phyloP scores from a whole-genome alignment of 2,329 filamentous ascomycete genomes.

The Niveomyces coronatus region DNA sequence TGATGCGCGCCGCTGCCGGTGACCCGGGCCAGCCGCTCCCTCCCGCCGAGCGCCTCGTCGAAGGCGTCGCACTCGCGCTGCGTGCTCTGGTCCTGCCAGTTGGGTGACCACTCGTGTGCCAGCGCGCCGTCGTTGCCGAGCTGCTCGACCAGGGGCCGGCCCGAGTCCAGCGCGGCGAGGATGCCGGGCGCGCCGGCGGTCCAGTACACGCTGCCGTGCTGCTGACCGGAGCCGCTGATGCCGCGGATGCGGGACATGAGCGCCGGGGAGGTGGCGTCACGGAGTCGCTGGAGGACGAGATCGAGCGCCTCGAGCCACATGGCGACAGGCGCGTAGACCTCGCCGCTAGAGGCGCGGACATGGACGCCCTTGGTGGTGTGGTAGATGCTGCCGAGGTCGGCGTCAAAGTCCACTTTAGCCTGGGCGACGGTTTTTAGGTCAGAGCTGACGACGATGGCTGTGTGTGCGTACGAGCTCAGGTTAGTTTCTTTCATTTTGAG shows the following conservation, averaged over 20 bases:
- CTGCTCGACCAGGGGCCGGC: slow-evolving; percentile 59
- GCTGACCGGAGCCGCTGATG: slow-evolving; percentile 87
- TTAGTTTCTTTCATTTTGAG: background rate
- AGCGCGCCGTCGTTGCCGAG: slow-evolving; percentile 56
- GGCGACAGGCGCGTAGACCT: slow-evolving; percentile 86
- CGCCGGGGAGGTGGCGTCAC: slow-evolving; percentile 52
- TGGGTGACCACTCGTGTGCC: slow-evolving; percentile 79
- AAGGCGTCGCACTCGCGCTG: slow-evolving; percentile 86
- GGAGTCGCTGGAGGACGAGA: slow-evolving; percentile 65
- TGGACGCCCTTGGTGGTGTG: slow-evolving; percentile 80
- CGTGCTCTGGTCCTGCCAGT: slow-evolving; percentile 97
- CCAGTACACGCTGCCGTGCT: slow-evolving; percentile 98
- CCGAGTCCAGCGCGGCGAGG: slow-evolving; percentile 49
- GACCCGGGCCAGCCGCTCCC: slow-evolving; percentile 59
- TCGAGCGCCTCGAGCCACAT: slow-evolving; percentile 94
- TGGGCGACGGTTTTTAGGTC: slow-evolving; percentile 71
- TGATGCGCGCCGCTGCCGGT: slow-evolving; percentile 95
- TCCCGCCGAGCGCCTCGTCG: slow-evolving; percentile 58
- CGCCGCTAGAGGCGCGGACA: slow-evolving; percentile 68
- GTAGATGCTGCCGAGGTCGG: slow-evolving; percentile 64
- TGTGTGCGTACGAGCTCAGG: background rate
- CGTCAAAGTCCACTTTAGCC: slow-evolving; percentile 92
- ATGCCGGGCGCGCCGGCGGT: slow-evolving; percentile 54
- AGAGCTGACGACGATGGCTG: slow-evolving; percentile 75
- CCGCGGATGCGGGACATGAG: slow-evolving; percentile 68